Percentiles rank a stretch among this genome's conserved stretches.
Evolutionary conservation across 768 basidiomycete species (phyloP).

Genomic region (Neoboletus brunneissimus): DNA sequence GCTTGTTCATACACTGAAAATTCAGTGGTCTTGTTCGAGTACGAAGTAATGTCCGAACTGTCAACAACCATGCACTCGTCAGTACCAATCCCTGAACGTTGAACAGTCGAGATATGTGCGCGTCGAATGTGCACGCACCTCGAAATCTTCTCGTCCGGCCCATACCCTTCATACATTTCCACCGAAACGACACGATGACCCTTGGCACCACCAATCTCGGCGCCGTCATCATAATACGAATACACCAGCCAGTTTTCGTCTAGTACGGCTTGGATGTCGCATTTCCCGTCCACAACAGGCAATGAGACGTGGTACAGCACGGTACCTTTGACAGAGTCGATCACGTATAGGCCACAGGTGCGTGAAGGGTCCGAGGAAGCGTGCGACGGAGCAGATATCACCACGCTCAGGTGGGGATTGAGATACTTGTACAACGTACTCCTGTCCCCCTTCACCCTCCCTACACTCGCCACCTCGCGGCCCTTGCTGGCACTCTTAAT

Average conservation of each 20-base stretch:
- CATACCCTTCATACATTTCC: slow-evolving; percentile 82
- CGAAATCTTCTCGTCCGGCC: slow-evolving; percentile 61
- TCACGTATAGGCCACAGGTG: slow-evolving; percentile 65
- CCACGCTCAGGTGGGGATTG: slow-evolving; percentile 72
- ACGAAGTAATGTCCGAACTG: slow-evolving; percentile 55
- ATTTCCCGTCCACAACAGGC: slow-evolving; percentile 42
- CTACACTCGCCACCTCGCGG: slow-evolving; percentile 69
- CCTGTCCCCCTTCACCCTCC: slow-evolving; percentile 83
- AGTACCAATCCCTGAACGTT: not conserved
- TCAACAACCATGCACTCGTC: not conserved
- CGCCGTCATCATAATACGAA: slow-evolving; percentile 70
- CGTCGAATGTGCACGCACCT: slow-evolving; percentile 51
- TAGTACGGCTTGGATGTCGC: slow-evolving; percentile 67
- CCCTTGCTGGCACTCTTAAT: slow-evolving; percentile 40
- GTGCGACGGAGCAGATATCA: slow-evolving; percentile 49
- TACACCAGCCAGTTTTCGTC: slow-evolving; percentile 94
- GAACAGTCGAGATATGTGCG: slow-evolving; percentile 18
- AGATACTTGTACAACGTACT: slow-evolving; percentile 93
- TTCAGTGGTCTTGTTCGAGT: slow-evolving; percentile 50
- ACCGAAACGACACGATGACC: slow-evolving; percentile 76
- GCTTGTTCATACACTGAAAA: slow-evolving; percentile 64
- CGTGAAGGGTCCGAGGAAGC: slow-evolving; percentile 11
- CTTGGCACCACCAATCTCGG: slow-evolving; percentile 49
- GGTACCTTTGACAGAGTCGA: slow-evolving; percentile 80
- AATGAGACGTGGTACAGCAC: slow-evolving; percentile 66